Base-by-base conservation (phyloP, 2,329 filamentous ascomycete species). In the Thermothelomyces thermophilus region DNA sequence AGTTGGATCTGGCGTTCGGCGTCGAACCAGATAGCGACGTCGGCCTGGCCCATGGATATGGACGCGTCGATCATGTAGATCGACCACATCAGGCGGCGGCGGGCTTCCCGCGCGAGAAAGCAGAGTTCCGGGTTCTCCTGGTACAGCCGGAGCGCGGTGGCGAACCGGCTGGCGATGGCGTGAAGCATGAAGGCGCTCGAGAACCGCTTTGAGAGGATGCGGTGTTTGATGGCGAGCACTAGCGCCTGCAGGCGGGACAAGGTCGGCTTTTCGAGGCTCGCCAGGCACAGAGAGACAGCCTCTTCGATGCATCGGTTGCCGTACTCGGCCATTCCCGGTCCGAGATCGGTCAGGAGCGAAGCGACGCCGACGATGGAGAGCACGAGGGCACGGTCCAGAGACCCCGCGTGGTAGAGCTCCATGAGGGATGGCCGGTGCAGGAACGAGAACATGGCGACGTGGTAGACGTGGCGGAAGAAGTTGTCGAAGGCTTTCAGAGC, bases 401-500 rank as follows among this genome's bases (percentile, higher is more conserved):
- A 76, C 41, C 76, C 76, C 4, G 74, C 71, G 55, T 78, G 73
- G 60, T 79, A 79, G 26, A 77, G 71, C 60, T 80, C 76, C 75
- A 79, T 79, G 20, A 80, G 71, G 2, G 77, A 80, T 11, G 77
- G 76, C 22, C 76, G 75, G 57, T 81, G 77, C 14, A 81, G 63
- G 50, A 80, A 81, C 10, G 76, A 77, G 64, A 76, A 77, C 57
- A 77, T 75, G 39, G 77, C 75, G 45, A 80, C 76, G 54, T 80
- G 77, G 62, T 80, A 76, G 35, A 80, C 70, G 58, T 80, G 74
- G 36, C 74, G 73, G 61, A 80, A 80, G 64, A 79, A 80, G 56
- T 74, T 72, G 57, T 76, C 75, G 55, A 80, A 77, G 5, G 75
- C 76, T 34, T 71, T 71, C 43, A 72, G 67, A 35, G 77, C 74